Evolutionary conservation across 306 rosid species (phyloP).

Genomic region (Elaeagnus macrophylla): DNA sequence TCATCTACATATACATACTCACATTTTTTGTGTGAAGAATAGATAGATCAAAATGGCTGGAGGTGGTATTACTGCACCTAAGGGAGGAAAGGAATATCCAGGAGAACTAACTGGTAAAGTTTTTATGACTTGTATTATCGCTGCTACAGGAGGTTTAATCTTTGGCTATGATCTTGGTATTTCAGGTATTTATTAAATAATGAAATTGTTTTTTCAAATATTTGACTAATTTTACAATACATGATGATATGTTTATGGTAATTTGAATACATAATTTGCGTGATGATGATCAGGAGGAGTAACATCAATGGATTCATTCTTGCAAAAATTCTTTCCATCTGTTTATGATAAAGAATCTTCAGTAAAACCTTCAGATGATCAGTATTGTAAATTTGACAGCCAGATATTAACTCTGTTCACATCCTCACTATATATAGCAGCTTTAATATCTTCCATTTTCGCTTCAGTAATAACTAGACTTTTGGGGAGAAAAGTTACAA

Average conservation of each 20-base stretch:
- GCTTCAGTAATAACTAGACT: conserved; percentile 39
- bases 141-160: conserved; percentile 64
- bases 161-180: conserved; percentile 83
- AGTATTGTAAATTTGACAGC: conserved; percentile 66
- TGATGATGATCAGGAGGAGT: conserved; percentile 52
- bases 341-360: conserved; percentile 38
- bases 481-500: conserved; percentile 49
- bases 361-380: conserved; percentile 26
- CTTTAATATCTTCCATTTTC: conserved; percentile 41
- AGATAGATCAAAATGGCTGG: conserved; percentile 18
- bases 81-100: conserved; percentile 26
- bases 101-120: conserved; percentile 53
- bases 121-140: conserved; percentile 38
- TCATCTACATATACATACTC: too few relatives aligned
- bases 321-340: conserved; percentile 45
- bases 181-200: conserved; percentile 40
- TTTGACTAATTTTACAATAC: not conserved
- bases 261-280: not conserved
- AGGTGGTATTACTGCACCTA: not conserved
- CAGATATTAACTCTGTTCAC: conserved; percentile 56
- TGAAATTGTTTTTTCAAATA: not conserved
- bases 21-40: conserved; percentile 10
- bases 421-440: conserved; percentile 69
- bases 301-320: conserved; percentile 64
- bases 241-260: not conserved